Evolutionary conservation across 257 asterid genomes (phyloP).

Genomic region (Craterostigma plantagineum): DNA sequence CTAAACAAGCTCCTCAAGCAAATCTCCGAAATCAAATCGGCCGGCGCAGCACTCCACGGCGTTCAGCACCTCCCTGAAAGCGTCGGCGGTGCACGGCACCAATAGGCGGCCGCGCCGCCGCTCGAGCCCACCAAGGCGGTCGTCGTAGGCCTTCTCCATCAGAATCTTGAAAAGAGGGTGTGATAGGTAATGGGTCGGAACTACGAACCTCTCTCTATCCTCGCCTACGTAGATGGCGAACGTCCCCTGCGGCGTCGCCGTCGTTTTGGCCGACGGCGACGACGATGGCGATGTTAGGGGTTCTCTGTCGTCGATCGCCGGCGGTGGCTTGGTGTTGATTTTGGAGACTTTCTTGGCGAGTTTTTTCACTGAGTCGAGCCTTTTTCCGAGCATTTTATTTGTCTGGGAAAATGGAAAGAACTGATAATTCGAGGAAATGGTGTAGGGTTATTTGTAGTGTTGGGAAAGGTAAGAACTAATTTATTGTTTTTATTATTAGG

Average conservation of each 20-base stretch:
- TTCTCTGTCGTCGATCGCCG: slow-evolving; percentile 11
- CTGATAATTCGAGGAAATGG: too few relatives aligned
- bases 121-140: slow-evolving; percentile 27
- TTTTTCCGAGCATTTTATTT: slow-evolving; percentile 37
- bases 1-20: slow-evolving; percentile 46
- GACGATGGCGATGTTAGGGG: slow-evolving; percentile 1
- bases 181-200: slow-evolving; percentile 51
- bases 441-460: too few relatives aligned
- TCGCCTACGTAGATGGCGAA: slow-evolving; percentile 65
- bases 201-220: slow-evolving; percentile 40
- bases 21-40: slow-evolving; percentile 43
- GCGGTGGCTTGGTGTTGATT: slow-evolving; percentile 1
- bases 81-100: slow-evolving; percentile 53
- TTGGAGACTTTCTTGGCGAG: slow-evolving; percentile 37
- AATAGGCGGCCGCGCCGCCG: slow-evolving; percentile 41
- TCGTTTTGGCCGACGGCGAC: slow-evolving; percentile 4
- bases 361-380: slow-evolving; percentile 54
- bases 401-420: too few relatives aligned
- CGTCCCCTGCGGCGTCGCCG: slow-evolving; percentile 44
- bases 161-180: slow-evolving; percentile 77
- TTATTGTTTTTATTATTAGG: too few relatives aligned
- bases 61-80: slow-evolving; percentile 44
- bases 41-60: slow-evolving; percentile 55
- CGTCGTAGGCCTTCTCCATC: slow-evolving; percentile 59
- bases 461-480: too few relatives aligned